Percentiles rank a stretch among this genome's conserved stretches.
Evolutionary conservation across 2,329 filamentous ascomycete genomes (phyloP).

Genomic region (Aspergillus pseudoterreus): DNA sequence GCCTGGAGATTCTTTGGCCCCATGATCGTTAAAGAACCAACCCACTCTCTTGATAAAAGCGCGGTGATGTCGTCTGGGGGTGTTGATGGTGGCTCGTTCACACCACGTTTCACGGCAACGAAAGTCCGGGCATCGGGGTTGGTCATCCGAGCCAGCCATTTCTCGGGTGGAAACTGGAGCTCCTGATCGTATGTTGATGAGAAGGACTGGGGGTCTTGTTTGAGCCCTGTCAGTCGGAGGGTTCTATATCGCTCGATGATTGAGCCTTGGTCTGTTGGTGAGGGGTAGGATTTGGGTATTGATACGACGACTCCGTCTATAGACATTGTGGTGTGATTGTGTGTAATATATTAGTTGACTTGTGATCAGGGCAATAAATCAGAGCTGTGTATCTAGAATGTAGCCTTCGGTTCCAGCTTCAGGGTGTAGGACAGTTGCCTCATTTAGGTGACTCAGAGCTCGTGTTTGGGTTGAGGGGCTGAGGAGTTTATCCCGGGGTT

Average conservation of each 20-base stretch:
- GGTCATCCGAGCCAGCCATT: conserved; percentile 1
- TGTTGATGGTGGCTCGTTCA: background rate
- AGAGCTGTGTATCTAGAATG: background rate
- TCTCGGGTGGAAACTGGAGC: background rate
- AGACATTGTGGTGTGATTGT: conserved; percentile 8
- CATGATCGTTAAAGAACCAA: background rate
- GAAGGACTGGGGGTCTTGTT: conserved; percentile 4
- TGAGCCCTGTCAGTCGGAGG: conserved; percentile 3
- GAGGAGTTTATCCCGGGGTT: too few relatives aligned
- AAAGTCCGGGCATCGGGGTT: conserved; percentile 3
- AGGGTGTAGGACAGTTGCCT: too few relatives aligned
- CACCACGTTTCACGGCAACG: background rate
- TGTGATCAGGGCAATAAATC: background rate
- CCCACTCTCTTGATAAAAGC: conserved; percentile 1
- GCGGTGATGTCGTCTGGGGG: background rate
- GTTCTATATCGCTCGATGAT: conserved; percentile 1
- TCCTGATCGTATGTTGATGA: conserved; percentile 4
- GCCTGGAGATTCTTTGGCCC: background rate
- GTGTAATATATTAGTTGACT: background rate
- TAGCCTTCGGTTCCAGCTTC: too few relatives aligned
- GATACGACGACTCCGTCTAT: conserved; percentile 19
- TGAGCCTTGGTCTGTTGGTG: conserved; percentile 54
- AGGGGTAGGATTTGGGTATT: conserved; percentile 57
- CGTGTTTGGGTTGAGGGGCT: too few relatives aligned
- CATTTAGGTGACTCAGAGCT: too few relatives aligned